Evolutionary conservation across 2,329 filamentous ascomycete genomes (phyloP), one percentile per base, ranked within the genome.

Genomic region (Daldinia eschscholtzii): DNA sequence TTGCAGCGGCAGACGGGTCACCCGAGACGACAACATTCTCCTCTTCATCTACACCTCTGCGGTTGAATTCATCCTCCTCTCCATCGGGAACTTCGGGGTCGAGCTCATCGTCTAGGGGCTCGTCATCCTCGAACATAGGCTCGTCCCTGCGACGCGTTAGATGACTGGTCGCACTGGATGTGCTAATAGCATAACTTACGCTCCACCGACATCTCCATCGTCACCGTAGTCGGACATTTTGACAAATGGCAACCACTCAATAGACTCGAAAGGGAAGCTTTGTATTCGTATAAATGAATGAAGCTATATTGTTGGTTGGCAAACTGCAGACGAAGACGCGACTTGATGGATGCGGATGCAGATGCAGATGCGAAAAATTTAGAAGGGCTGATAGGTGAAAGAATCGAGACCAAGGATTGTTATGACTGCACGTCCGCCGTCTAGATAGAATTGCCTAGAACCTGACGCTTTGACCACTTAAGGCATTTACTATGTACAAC

Each of bases 111-210:
- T 87, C 85, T 67, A 89, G 85, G 65, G 84, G 83, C 73, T 85
- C 85, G 65, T 90, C 89, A 68, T 93, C 91, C 72, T 94, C 90
- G 83, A 89, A 92, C 76, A 89, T 87, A 76, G 91, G 88, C 81
- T 91, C 88, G 77, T 91, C 90, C 74, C 89, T 91, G 76, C 75
- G 71, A 63, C 18, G 46, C 35, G 57, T 66, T 42, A 64, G 53
- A 61, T 15, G 23, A 52, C 20, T 15, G 6, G 33, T 4, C 20
- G 28, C 35, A 7, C 26, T 18, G 39, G 10, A 65, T 57, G 65
- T 65, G 64, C 39, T 33, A 28, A 64, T 61, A 44, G 35, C 23
- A 41, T 10, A 66, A 70, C 68, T 70, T 53, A 76, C 70, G 61
- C 72, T 64, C 70, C 72, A 48, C 70, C 75, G 28, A 75, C 70